Conservation (phyloP, 306 rosid genomes). For the Quercus dentata region DNA sequence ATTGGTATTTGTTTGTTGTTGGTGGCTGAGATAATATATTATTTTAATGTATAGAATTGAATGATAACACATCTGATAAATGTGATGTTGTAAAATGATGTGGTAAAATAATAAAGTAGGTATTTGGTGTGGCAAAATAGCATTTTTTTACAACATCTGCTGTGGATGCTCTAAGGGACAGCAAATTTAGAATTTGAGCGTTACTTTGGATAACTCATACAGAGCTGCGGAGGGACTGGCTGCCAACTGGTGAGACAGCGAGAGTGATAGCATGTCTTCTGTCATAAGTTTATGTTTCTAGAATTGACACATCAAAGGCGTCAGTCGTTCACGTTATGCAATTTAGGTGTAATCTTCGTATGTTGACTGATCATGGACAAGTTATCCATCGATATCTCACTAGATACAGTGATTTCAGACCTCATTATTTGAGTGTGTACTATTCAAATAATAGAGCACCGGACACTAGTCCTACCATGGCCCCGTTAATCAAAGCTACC, state of each 20-base stretch:
- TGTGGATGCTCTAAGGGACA: background rate
- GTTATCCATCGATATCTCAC: slow-evolving; percentile 3
- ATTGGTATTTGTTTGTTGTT: no score
- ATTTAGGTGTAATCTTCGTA: slow-evolving; percentile 25
- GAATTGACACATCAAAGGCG: slow-evolving; percentile 25
- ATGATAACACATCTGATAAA: no score
- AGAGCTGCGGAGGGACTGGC: background rate
- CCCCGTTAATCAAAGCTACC: no score
- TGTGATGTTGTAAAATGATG: no score
- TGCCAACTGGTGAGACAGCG: background rate
- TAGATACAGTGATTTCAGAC: slow-evolving; percentile 15
- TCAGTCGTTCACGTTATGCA: slow-evolving; percentile 31
- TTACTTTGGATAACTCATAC: slow-evolving; percentile 2
- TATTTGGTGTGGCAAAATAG: no score
- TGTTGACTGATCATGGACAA: slow-evolving; percentile 31
- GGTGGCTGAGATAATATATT: no score
- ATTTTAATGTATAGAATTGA: no score
- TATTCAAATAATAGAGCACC: no score
- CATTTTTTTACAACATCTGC: no score
- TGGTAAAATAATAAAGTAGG: no score
- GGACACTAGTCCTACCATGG: no score
- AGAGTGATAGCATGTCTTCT: slow-evolving; percentile 17
- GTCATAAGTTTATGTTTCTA: slow-evolving; percentile 31
- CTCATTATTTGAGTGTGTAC: no score
- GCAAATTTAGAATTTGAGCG: background rate